Evolutionary conservation across 2,329 filamentous ascomycete genomes (phyloP), one percentile per base, ranked within the genome.

Genomic region (Mycocentrospora acerina): DNA sequence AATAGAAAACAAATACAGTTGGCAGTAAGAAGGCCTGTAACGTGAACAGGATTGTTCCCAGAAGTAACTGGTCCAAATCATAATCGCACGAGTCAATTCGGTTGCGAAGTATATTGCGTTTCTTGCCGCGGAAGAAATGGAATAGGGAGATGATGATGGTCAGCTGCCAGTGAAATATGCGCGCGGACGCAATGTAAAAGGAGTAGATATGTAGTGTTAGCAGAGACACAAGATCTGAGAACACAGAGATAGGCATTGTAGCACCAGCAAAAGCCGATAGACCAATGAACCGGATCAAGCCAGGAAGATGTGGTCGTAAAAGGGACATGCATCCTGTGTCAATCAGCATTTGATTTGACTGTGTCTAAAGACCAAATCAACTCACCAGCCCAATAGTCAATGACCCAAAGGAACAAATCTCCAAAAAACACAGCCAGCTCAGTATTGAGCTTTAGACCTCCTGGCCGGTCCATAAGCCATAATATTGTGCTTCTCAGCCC

Each of bases 11-110:
- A 36, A 91, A 82, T 16, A 98, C 90, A 0, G 93, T 98, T 0
- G 93, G 93, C 3, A 98, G 75, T 12, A 98, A 77, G 66, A 97
- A 98, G 71, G 95, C 95, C 1, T 98, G 79, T 7, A 98, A 75
- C 0, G 93, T 97, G 63, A 98, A 98, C 14, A 98, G 75, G 43
- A 98, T 97, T 1, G 93, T 98, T 44, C 93, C 93, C 7, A 98
- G 83, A 6, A 98, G 82, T 4, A 98, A 80, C 70, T 98, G 94
- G 64, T 98, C 93, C 16, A 98, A 80, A 64, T 97, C 93, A 70
- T 98, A 98, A 71, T 97, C 93, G 75, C 93, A 98, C 31, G 90
- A 95, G 66, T 98, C 93, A 59, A 98, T 97, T 70, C 93, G 90
- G 62, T 96, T 95, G 46, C 94, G 86, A 15, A 98, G 80, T 12